Percentiles rank a stretch among this genome's conserved stretches.
phyloP scores from a whole-genome alignment of 768 basidiomycete species.

The Paxillus rubicundulus region DNA sequence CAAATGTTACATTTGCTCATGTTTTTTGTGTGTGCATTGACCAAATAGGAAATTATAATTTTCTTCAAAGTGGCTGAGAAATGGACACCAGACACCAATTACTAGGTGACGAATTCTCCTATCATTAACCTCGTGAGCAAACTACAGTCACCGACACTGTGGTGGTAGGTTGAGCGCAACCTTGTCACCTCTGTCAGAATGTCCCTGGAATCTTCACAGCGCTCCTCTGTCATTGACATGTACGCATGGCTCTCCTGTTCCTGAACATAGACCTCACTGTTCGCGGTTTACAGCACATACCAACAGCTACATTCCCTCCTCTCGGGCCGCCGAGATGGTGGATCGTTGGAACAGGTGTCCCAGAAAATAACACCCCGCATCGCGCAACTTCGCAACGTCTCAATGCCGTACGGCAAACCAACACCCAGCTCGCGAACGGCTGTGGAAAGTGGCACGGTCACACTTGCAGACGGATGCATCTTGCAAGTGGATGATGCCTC shows the following conservation, averaged over 20 bases:
- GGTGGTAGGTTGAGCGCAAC: slow-evolving; percentile 1
- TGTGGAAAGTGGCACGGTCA: slow-evolving; percentile 65
- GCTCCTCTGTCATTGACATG: slow-evolving; percentile 74
- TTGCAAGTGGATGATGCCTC: slow-evolving; percentile 65
- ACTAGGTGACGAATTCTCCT: no score
- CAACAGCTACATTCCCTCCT: slow-evolving; percentile 59
- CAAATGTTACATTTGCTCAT: no score
- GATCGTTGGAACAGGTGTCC: slow-evolving; percentile 54
- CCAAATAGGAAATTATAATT: no score
- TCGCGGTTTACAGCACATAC: slow-evolving; percentile 49
- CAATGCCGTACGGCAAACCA: slow-evolving; percentile 68
- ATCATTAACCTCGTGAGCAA: no score
- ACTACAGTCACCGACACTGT: no score
- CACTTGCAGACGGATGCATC: slow-evolving; percentile 61
- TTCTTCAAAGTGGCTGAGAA: no score
- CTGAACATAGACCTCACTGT: not conserved
- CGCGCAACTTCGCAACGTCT: slow-evolving; percentile 52
- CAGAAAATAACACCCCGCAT: slow-evolving; percentile 59
- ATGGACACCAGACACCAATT: no score
- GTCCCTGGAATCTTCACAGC: slow-evolving; percentile 49
- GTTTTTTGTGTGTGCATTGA: no score
- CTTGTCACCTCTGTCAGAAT: slow-evolving; percentile 25
- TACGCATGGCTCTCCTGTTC: slow-evolving; percentile 21
- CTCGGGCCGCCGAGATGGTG: slow-evolving; percentile 57
- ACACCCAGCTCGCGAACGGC: slow-evolving; percentile 63